Evolutionary conservation across 1,139 yeast species (phyloP).

Genomic region (Yamadazyma mexicana): DNA sequence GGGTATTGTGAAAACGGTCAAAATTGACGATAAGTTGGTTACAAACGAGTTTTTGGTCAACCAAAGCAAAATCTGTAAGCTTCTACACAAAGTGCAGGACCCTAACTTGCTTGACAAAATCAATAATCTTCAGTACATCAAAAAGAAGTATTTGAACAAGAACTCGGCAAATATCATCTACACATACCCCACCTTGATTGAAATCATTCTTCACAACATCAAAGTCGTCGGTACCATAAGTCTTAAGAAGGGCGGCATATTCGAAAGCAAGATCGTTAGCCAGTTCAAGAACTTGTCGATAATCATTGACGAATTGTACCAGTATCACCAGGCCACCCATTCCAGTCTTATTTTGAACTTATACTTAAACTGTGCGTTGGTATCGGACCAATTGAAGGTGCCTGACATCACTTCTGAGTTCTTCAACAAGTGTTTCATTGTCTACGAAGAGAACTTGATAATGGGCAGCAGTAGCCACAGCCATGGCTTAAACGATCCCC

Average conservation of each 20-base stretch:
- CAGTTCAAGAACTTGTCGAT: slow-evolving; percentile 76
- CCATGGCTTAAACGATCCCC: slow-evolving; percentile 25
- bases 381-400: slow-evolving; percentile 73
- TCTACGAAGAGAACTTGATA: slow-evolving; percentile 74
- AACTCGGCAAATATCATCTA: slow-evolving; percentile 56
- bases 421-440: slow-evolving; percentile 82
- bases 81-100: slow-evolving; percentile 59
- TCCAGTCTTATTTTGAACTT: slow-evolving; percentile 52
- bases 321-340: slow-evolving; percentile 43
- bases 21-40: slow-evolving; percentile 29
- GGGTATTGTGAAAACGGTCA: slow-evolving; percentile 36
- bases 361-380: slow-evolving; percentile 57
- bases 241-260: slow-evolving; percentile 17
- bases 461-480: slow-evolving; percentile 13
- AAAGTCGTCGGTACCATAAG: slow-evolving; percentile 46
- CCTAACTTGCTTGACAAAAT: slow-evolving; percentile 49
- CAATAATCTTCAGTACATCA: slow-evolving; percentile 53
- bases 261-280: slow-evolving; percentile 35
- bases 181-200: slow-evolving; percentile 76
- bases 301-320: slow-evolving; percentile 66
- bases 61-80: slow-evolving; percentile 69
- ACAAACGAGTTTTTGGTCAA: slow-evolving; percentile 46
- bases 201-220: slow-evolving; percentile 58
- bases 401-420: slow-evolving; percentile 75
- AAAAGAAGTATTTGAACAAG: slow-evolving; percentile 56